These are phyloP conservation scores for Tilletia setariae DNA, from an alignment of 1,284 basidiomycete species.

Conservation along the genomic window DNA sequence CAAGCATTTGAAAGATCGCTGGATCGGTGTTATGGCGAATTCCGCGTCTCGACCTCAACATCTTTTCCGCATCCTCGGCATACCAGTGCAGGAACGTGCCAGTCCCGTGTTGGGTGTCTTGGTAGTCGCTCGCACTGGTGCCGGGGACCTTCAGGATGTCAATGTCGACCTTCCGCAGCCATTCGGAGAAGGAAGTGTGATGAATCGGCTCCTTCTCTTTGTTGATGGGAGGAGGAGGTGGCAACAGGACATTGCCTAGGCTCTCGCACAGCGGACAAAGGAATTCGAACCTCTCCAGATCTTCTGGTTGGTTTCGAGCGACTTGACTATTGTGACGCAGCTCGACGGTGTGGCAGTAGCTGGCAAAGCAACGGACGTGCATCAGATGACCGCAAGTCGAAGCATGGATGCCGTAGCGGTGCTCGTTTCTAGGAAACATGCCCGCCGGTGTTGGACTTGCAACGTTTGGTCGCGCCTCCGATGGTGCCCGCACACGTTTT, in stretches of 20 bases:
- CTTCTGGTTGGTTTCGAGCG: constrained; percentile 91
- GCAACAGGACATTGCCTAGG: constrained; percentile 87
- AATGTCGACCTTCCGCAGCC: constrained; percentile 54
- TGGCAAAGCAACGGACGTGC: constrained; percentile 91
- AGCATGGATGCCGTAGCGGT: constrained; percentile 67
- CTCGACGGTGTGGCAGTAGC: constrained; percentile 81
- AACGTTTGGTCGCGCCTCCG: constrained; percentile 9
- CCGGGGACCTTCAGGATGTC: constrained; percentile 50
- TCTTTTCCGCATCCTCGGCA: constrained; percentile 21
- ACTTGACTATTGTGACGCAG: constrained; percentile 84
- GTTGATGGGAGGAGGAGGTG: constrained; percentile 61
- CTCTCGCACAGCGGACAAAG: constrained; percentile 99
- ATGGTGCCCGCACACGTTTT: constrained; percentile 23
- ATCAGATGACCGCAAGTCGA: constrained; percentile 96
- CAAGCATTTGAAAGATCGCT: constrained; percentile 45
- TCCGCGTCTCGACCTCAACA: neutral
- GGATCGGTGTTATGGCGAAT: constrained; percentile 18
- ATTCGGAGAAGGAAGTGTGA: constrained; percentile 38
- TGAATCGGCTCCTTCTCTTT: neutral
- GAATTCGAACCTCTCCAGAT: constrained; percentile 84
- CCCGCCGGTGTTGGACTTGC: constrained; percentile 57
- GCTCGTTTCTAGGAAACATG: constrained; percentile 35
- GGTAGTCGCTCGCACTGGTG: constrained; percentile 34
- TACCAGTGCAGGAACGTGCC: constrained; percentile 49
- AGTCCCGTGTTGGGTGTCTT: constrained; percentile 44